A percentile compares a stretch with the other conserved stretches of the same genome.
Evolutionary conservation across 164 flowering plant species (phyloP).

Genomic region (Vitis riparia): DNA sequence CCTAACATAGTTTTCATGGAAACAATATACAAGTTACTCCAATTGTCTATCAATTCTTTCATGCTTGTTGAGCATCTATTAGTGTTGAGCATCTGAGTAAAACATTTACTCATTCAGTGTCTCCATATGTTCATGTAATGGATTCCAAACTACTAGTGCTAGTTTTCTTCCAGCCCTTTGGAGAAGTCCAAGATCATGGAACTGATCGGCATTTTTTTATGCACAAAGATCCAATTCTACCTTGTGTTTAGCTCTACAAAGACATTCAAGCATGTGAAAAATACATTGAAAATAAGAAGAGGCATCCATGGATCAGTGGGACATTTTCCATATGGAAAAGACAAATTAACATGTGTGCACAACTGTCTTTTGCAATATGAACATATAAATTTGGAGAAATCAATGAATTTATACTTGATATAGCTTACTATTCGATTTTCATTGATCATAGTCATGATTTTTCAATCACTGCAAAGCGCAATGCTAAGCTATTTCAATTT

Average conservation of each 20-base stretch:
- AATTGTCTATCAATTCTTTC: too few species aligned
- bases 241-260: constrained; percentile 63
- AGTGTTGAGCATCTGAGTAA: neutral
- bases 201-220: neutral
- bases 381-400: too few species aligned
- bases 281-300: constrained; percentile 43
- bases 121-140: neutral
- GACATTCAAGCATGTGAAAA: constrained; percentile 50
- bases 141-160: too few species aligned
- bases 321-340: neutral
- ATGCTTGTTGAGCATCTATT: too few species aligned
- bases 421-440: too few species aligned
- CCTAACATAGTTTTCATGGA: too few species aligned
- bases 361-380: too few species aligned
- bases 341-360: neutral
- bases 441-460: too few species aligned
- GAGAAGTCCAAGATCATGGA: constrained; percentile 4
- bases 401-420: too few species aligned
- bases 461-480: too few species aligned
- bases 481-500: too few species aligned
- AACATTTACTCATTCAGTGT: neutral
- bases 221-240: constrained; percentile 26
- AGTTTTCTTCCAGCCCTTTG: neutral
- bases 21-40: too few species aligned
- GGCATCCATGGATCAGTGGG: neutral